Evolutionary conservation across 2,329 filamentous ascomycete genomes (phyloP), one percentile per base, ranked within the genome.

Genomic region (Mycosphaerella sp.): DNA sequence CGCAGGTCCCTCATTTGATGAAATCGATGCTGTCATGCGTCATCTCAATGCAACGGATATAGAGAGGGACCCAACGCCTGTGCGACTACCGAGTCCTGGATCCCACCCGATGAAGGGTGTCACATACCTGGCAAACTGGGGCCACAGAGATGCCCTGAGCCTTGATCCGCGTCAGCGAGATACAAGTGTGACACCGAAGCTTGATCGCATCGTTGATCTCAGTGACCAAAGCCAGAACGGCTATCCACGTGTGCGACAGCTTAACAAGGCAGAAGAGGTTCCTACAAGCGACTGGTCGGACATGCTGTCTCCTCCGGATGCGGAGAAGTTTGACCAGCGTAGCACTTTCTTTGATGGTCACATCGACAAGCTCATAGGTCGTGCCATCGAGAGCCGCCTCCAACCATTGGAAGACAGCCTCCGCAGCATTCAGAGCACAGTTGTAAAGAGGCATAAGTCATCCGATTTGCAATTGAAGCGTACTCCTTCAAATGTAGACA

Each of bases 11-110:
- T 75, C 84, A 0, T 87, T 87, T 61, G 85, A 91, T 59, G 89
- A 96, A 65, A 90, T 96, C 62, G 90, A 96, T 72, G 88, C 86
- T 40, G 83, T 96, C 46, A 95, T 97, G 89, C 81, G 85, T 58
- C 85, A 93, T 54, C 79, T 96, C 61, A 85, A 89, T 61, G 79
- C 84, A 52, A 80, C 77, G 42, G 82, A 89, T 1, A 82, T 85
- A 64, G 84, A 82, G 62, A 72, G 72, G 6, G 67, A 74, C 12
- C 73, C 76, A n/a, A 52, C 58, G 41, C 54, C 56, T 35, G 41
- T 53, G 14, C 61, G 56, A 10, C 44, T 62, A 5, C 61, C 61
- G 34, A 62, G 59, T 41, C 54, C 59, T 10, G 59, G 59, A n/a
- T 58, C 60, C 16, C 58, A 60, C 28, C 57, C 60, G 5, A 60